Conservation (phyloP, 352 stramenopile genomes). For the Phytopythium boreale region DNA sequence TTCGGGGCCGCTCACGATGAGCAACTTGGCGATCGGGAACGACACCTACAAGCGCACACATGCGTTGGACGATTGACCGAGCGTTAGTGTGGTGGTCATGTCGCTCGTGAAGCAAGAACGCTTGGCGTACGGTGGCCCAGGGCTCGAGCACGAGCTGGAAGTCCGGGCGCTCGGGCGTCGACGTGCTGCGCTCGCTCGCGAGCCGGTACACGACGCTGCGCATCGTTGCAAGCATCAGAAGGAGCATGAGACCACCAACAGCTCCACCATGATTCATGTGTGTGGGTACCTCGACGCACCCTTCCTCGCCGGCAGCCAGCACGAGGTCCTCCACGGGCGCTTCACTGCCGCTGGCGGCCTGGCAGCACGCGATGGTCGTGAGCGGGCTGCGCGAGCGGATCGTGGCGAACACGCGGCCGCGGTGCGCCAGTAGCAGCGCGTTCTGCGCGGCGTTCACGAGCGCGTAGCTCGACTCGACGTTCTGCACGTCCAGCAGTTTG, state of each 20-base stretch:
- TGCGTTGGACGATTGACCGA: not conserved
- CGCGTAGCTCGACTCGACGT: constrained; percentile 48
- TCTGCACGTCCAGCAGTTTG: constrained; percentile 42
- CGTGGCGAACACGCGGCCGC: constrained; percentile 23
- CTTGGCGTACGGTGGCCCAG: constrained; percentile 20
- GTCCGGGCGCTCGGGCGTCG: constrained; percentile 17
- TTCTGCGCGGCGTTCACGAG: constrained; percentile 40
- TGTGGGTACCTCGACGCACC: constrained; percentile 16
- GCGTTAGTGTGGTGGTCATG: too few relatives aligned
- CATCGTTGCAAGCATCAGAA: not conserved
- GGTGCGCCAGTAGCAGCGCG: constrained; percentile 45
- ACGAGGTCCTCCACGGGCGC: constrained; percentile 29
- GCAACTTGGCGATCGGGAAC: constrained; percentile 40
- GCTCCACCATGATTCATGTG: not conserved
- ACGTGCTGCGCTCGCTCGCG: constrained; percentile 21
- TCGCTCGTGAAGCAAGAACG: not conserved
- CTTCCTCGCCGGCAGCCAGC: constrained; percentile 42
- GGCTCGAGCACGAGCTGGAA: constrained; percentile 33
- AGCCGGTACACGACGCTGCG: constrained; percentile 44
- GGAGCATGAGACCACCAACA: not conserved
- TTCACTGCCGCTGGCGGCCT: not conserved
- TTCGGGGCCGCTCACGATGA: constrained; percentile 19
- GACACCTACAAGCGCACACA: constrained; percentile 15
- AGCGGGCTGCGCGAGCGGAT: constrained; percentile 31
- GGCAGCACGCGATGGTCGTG: constrained; percentile 24